Evolutionary conservation across 2,329 filamentous ascomycete species (phyloP).

Genomic region (Ceratocystis lukuohia): DNA sequence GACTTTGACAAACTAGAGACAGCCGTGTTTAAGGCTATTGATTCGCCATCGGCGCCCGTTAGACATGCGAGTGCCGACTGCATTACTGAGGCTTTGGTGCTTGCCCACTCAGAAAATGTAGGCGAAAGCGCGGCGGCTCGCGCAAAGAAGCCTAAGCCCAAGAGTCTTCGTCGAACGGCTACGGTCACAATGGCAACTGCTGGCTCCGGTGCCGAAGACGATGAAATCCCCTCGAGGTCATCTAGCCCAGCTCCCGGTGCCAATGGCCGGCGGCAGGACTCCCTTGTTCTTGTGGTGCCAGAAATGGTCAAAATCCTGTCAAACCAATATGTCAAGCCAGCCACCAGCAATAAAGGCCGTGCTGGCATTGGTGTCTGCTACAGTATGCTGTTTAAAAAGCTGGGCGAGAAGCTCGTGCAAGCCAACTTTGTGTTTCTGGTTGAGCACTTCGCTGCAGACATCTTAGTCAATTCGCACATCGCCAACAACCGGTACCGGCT

Average conservation of each 20-base stretch:
- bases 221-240: conserved; percentile 53
- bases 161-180: conserved; percentile 41
- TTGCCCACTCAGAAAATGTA: conserved; percentile 44
- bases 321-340: conserved; percentile 61
- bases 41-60: conserved; percentile 60
- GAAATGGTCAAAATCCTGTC: conserved; percentile 73
- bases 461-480: conserved; percentile 64
- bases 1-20: conserved; percentile 84
- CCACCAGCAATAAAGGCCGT: conserved; percentile 66
- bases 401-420: conserved; percentile 76
- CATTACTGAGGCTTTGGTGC: conserved; percentile 69
- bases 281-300: conserved; percentile 58
- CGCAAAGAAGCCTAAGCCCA: conserved; percentile 45
- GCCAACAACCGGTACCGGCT: conserved; percentile 77
- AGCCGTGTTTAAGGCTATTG: conserved; percentile 73
- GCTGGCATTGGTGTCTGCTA: conserved; percentile 82
- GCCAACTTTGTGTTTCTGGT: conserved; percentile 69
- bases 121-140: conserved; percentile 48
- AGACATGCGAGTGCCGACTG: conserved; percentile 78
- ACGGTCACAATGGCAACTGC: conserved; percentile 28
- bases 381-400: conserved; percentile 59
- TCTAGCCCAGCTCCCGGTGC: conserved; percentile 55
- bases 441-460: conserved; percentile 63
- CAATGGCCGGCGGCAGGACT: conserved; percentile 50
- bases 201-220: conserved; percentile 52